These are phyloP conservation scores for Trichophaea hybrida DNA, from an alignment of 2,329 filamentous ascomycete genomes.

Conservation along the genomic window DNA sequence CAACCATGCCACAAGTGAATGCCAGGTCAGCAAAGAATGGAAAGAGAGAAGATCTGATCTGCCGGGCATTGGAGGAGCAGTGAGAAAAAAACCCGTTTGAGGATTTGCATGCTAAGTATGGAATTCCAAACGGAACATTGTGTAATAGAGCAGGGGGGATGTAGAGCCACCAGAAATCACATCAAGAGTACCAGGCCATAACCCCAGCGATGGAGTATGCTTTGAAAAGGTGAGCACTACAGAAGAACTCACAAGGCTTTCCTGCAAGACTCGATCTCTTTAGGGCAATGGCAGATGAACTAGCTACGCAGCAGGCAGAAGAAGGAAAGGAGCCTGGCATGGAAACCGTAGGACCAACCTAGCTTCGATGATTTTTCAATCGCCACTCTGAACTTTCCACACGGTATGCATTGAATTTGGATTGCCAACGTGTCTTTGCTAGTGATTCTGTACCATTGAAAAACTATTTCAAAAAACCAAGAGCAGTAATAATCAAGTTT, in stretches of 20 bases:
- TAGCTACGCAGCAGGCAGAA: background rate
- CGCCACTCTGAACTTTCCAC: background rate
- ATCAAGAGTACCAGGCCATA: background rate
- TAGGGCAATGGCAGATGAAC: background rate
- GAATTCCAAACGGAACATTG: background rate
- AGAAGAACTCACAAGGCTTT: background rate
- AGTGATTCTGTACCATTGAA: background rate
- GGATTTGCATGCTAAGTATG: background rate
- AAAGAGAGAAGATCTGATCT: background rate
- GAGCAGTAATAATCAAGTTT: background rate
- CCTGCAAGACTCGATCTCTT: background rate
- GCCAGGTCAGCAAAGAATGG: background rate
- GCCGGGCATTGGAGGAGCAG: background rate
- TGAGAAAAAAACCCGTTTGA: background rate
- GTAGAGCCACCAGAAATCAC: background rate
- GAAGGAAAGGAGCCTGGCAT: background rate
- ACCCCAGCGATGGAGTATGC: background rate
- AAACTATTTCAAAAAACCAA: background rate
- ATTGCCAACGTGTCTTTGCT: background rate
- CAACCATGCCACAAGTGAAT: background rate
- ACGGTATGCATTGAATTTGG: background rate
- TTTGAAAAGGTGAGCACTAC: background rate
- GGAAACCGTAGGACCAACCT: background rate
- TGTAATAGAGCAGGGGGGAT: background rate
- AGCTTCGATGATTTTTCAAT: background rate